Conservation (phyloP, 768 basidiomycete species). For the Lactarius quietus region DNA sequence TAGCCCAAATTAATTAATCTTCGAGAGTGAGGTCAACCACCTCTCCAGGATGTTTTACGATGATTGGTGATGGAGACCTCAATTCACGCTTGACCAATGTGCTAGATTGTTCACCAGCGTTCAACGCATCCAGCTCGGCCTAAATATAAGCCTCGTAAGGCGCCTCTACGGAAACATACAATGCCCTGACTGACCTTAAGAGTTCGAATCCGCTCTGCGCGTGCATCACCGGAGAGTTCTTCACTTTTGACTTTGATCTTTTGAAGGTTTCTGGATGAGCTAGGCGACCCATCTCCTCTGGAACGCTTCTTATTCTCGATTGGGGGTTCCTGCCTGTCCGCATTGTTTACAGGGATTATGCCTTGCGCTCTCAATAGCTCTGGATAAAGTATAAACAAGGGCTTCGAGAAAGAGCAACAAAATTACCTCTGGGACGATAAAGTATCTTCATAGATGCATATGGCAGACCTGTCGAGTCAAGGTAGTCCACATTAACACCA, state of each 20-base stretch:
- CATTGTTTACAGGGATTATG: neutral
- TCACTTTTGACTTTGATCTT: neutral
- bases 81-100: constrained; percentile 5
- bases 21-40: no score
- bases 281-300: neutral
- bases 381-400: neutral
- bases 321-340: neutral
- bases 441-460: neutral
- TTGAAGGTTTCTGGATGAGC: neutral
- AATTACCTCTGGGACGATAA: constrained; percentile 2
- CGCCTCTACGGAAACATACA: no score
- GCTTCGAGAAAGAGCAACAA: neutral
- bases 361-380: constrained; percentile 16
- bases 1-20: no score
- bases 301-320: constrained; percentile 5
- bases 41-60: no score
- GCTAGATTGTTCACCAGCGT: neutral
- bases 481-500: neutral
- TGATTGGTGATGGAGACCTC: no score
- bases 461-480: neutral
- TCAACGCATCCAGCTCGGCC: constrained; percentile 7
- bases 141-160: neutral
- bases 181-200: constrained; percentile 7
- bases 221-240: neutral
- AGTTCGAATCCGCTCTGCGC: constrained; percentile 6